Percentiles rank a stretch among this genome's conserved stretches.
These are phyloP conservation scores for Heliosperma pusillum DNA, from an alignment of 148 eudicot species.

Conservation along the genomic window DNA sequence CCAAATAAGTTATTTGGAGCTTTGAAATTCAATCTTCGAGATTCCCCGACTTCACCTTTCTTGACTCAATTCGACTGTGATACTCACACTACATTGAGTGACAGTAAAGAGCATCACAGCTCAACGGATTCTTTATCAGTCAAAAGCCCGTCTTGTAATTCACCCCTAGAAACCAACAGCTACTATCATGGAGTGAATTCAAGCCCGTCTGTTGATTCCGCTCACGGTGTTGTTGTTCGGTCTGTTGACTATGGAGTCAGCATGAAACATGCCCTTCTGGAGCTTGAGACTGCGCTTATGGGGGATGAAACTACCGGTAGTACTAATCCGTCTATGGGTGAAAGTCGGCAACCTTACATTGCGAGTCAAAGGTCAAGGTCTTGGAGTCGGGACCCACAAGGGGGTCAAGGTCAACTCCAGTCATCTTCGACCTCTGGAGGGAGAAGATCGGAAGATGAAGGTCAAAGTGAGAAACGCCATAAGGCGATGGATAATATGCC, in stretches of 20 bases:
- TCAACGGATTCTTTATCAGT: slow-evolving; percentile 47
- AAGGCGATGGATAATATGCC: slow-evolving; percentile 32
- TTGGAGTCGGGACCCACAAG: slow-evolving; percentile 36
- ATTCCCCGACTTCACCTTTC: slow-evolving; percentile 74
- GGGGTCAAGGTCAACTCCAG: slow-evolving; percentile 28
- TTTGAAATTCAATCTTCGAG: slow-evolving; percentile 40
- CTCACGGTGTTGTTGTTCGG: slow-evolving; percentile 15
- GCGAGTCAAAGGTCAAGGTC: slow-evolving; percentile 42
- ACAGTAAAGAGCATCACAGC: slow-evolving; percentile 55
- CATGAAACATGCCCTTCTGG: slow-evolving; percentile 43
- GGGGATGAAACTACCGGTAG: slow-evolving; percentile 34
- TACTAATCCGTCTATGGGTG: slow-evolving; percentile 32
- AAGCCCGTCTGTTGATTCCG: slow-evolving; percentile 32
- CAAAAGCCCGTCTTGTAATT: slow-evolving; percentile 45
- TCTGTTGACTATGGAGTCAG: slow-evolving; percentile 31
- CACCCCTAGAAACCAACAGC: slow-evolving; percentile 43
- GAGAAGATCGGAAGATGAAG: slow-evolving; percentile 23
- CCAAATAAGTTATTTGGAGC: slow-evolving; percentile 39
- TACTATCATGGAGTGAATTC: slow-evolving; percentile 35
- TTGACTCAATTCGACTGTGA: slow-evolving; percentile 48
- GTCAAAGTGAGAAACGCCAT: slow-evolving; percentile 34
- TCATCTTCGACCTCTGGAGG: slow-evolving; percentile 29
- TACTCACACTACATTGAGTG: slow-evolving; percentile 38
- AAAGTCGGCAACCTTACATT: slow-evolving; percentile 34
- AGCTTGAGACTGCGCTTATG: slow-evolving; percentile 77